Conservation (phyloP, 106 monocot genomes). For the Agapanthus africanus region DNA sequence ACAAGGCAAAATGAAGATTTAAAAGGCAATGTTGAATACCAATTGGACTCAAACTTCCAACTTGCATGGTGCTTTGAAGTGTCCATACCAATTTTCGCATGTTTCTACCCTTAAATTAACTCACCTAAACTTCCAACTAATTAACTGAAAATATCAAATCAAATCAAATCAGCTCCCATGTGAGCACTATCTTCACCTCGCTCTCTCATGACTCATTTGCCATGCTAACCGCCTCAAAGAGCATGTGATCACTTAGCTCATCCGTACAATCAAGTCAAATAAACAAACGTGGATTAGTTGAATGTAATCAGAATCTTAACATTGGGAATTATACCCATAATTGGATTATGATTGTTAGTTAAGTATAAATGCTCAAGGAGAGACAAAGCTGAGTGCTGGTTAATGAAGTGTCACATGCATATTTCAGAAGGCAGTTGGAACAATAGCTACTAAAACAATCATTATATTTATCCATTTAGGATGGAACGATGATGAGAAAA, state of each 20-base stretch:
- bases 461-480: no score
- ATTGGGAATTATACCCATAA: constrained; percentile 6
- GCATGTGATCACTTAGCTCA: constrained; percentile 9
- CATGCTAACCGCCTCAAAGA: background rate
- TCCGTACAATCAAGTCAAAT: constrained; percentile 9
- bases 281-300: background rate
- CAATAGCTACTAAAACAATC: background rate
- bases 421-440: background rate
- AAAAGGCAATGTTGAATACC: background rate
- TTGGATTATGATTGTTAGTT: constrained; percentile 8
- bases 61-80: background rate
- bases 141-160: background rate
- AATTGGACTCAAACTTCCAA: background rate
- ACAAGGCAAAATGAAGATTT: no score
- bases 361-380: background rate
- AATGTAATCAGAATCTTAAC: constrained; percentile 5
- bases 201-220: background rate
- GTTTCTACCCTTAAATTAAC: background rate
- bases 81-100: background rate
- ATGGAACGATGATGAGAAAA: no score
- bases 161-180: no score
- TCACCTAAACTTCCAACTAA: background rate
- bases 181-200: background rate
- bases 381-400: background rate
- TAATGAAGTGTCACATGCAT: background rate